Evolutionary conservation across 768 basidiomycete genomes (phyloP).

Genomic region (Guyanaporus albipodus): DNA sequence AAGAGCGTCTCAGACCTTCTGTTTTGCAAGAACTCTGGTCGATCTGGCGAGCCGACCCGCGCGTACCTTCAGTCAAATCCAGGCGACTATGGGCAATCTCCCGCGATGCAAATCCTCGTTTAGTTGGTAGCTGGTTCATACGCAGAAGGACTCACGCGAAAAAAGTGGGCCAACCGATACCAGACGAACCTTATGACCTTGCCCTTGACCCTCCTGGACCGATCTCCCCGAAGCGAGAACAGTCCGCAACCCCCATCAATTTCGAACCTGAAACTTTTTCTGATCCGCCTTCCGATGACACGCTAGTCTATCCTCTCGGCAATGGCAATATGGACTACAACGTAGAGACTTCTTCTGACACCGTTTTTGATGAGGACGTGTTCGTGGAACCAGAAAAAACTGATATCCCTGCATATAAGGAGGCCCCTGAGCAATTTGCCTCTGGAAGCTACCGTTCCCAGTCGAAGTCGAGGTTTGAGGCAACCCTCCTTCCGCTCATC

Average conservation of each 20-base stretch:
- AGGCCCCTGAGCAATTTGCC: background rate
- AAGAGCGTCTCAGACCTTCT: conserved; percentile 10
- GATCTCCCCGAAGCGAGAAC: conserved; percentile 10
- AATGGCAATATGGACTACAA: conserved; percentile 3
- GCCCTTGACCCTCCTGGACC: conserved; percentile 6
- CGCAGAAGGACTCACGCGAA: conserved; percentile 24
- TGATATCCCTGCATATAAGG: conserved; percentile 15
- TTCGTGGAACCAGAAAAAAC: background rate
- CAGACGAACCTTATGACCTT: conserved; percentile 22
- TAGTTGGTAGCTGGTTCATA: conserved; percentile 27
- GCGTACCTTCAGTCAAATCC: conserved; percentile 28
- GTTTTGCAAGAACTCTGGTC: conserved; percentile 27
- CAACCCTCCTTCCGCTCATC: background rate
- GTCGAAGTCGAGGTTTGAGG: conserved; percentile 15
- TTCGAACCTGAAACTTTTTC: background rate
- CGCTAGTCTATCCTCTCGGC: conserved; percentile 12
- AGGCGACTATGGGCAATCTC: conserved; percentile 25
- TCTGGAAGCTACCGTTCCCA: background rate
- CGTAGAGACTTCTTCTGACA: conserved; percentile 25
- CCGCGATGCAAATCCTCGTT: conserved; percentile 15
- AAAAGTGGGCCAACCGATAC: conserved; percentile 17
- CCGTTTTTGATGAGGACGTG: conserved; percentile 12
- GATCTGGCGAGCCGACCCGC: conserved; percentile 28
- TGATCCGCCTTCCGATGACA: conserved; percentile 24
- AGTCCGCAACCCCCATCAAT: conserved; percentile 1